phyloP scores from a whole-genome alignment of 2,329 filamentous ascomycete species.

The Xenoacremonium recifei region DNA sequence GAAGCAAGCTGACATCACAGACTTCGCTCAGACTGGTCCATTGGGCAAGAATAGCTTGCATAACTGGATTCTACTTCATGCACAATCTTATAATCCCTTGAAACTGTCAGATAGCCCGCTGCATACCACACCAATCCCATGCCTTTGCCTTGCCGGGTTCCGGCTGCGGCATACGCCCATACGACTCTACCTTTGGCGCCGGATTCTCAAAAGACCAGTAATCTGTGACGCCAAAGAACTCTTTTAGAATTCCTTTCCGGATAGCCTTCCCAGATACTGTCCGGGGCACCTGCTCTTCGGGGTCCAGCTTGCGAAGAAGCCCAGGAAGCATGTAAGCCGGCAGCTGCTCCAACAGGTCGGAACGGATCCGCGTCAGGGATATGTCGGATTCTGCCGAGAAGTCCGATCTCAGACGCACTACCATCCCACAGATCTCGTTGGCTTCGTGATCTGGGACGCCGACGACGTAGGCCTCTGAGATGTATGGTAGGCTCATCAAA shows the following conservation, averaged over 20 bases:
- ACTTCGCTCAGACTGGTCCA: too few species aligned
- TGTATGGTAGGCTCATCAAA: constrained; percentile 15
- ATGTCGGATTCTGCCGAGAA: neutral
- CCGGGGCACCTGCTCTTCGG: neutral
- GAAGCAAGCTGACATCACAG: too few species aligned
- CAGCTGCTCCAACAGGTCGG: constrained; percentile 10
- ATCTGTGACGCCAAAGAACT: neutral
- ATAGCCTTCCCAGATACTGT: neutral
- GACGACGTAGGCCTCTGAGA: constrained; percentile 18
- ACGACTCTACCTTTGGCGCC: neutral
- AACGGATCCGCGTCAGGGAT: constrained; percentile 8
- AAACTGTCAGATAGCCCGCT: too few species aligned
- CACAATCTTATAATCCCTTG: too few species aligned
- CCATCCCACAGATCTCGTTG: constrained; percentile 16
- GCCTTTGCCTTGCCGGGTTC: neutral
- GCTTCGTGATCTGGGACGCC: constrained; percentile 18
- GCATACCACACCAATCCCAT: neutral
- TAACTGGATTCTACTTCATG: too few species aligned
- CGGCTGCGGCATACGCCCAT: neutral
- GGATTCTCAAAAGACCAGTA: neutral
- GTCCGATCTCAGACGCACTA: constrained; percentile 12
- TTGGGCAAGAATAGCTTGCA: too few species aligned
- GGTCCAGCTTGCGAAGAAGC: constrained; percentile 12
- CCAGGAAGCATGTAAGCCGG: constrained; percentile 15
- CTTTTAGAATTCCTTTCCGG: neutral